These are phyloP conservation scores for Pycnococcus provasolii DNA, from an alignment of 139 green algal species.

Conservation along the genomic window DNA sequence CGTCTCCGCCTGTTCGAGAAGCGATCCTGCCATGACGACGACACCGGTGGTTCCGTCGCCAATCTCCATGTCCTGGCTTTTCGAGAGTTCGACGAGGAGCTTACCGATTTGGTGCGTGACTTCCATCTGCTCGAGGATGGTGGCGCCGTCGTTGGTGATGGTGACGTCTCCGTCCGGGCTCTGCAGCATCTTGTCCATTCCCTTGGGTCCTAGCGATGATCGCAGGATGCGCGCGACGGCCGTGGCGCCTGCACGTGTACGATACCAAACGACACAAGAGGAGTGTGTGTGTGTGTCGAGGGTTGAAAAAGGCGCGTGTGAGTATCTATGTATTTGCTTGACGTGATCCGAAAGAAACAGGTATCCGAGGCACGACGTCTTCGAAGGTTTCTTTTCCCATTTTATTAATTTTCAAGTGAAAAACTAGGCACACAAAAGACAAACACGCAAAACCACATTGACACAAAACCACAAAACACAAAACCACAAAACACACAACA, in stretches of 20 bases:
- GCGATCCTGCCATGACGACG: constrained; percentile 56
- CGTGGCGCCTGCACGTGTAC: constrained; percentile 57
- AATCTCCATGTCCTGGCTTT: constrained; percentile 76
- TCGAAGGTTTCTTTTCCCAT: too few species aligned
- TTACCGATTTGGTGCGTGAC: constrained; percentile 99
- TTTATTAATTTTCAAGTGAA: too few species aligned
- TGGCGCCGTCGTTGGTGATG: constrained; percentile 98
- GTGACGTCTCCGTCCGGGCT: constrained; percentile 90
- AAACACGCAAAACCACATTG: too few species aligned
- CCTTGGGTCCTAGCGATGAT: constrained; percentile 45
- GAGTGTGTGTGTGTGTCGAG: too few species aligned
- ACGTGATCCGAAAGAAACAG: too few species aligned
- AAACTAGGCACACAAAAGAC: too few species aligned
- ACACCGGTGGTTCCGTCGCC: constrained; percentile 93
- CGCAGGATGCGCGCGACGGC: constrained; percentile 58
- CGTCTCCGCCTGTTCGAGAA: constrained; percentile 73
- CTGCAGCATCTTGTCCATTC: constrained; percentile 99
- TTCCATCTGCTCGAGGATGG: constrained; percentile 98
- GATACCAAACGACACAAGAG: too few species aligned
- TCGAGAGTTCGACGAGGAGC: constrained; percentile 93
- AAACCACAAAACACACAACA: too few species aligned
- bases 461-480: too few species aligned
- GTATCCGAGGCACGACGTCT: too few species aligned
- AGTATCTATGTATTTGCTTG: too few species aligned
- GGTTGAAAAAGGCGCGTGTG: too few species aligned